Percentiles rank a stretch among this genome's conserved stretches.
These are phyloP conservation scores for Lepidium didymum DNA, from an alignment of 345 rosid species.

Conservation along the genomic window DNA sequence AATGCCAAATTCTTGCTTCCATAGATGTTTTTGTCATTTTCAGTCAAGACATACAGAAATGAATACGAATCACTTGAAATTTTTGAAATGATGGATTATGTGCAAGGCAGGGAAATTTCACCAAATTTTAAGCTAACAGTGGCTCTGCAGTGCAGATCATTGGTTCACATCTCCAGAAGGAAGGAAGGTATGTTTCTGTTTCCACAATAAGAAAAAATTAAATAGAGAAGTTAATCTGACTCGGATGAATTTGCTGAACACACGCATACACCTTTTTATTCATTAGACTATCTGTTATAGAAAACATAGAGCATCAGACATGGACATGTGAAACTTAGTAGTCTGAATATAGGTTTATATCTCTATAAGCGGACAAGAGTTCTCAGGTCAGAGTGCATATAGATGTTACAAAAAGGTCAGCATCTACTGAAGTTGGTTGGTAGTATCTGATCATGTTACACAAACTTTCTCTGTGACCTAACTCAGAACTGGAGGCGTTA, in stretches of 20 bases:
- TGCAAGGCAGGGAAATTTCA: slow-evolving; percentile 9
- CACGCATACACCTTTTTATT: not conserved
- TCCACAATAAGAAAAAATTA: not conserved
- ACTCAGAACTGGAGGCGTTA: no score
- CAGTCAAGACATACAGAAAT: no score
- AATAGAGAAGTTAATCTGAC: not conserved
- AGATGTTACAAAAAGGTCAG: slow-evolving; percentile 71
- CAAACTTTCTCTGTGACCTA: no score
- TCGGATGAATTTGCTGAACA: not conserved
- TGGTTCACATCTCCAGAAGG: slow-evolving; percentile 88
- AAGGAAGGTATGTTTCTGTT: slow-evolving; percentile 48
- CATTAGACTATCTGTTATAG: not conserved
- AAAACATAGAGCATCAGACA: not conserved
- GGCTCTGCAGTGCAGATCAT: slow-evolving; percentile 29
- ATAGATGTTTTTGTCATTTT: no score
- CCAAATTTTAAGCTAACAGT: slow-evolving; percentile 20
- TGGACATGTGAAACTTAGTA: not conserved
- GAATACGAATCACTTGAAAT: not conserved
- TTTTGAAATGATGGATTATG: not conserved
- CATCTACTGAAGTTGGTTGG: no score
- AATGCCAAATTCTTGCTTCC: no score
- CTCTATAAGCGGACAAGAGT: slow-evolving; percentile 64
- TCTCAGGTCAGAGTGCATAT: slow-evolving; percentile 72
- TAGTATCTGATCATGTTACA: no score
- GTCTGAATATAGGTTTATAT: slow-evolving; percentile 54